phyloP scores from a whole-genome alignment of 192 early-diverging fungal genomes.

The Cetraspora pellucida region DNA sequence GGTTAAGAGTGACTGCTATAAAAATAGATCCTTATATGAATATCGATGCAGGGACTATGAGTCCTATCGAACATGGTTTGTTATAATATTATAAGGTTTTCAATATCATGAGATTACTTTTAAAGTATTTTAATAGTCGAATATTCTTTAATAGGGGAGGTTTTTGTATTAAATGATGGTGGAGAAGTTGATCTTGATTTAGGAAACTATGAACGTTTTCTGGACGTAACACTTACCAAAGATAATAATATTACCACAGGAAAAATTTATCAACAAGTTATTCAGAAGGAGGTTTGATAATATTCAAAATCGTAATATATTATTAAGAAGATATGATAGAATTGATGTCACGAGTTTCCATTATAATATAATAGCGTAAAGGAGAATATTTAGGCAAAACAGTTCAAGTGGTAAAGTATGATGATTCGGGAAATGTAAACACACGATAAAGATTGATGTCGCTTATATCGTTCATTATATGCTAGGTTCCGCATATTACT shows the following conservation, averaged over 20 bases:
- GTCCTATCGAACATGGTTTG: slow-evolving; percentile 94
- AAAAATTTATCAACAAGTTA: slow-evolving; percentile 96
- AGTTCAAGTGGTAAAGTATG: slow-evolving; percentile 83
- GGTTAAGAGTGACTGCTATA: slow-evolving; percentile 93
- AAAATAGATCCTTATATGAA: slow-evolving; percentile 99
- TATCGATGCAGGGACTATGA: slow-evolving; percentile 98
- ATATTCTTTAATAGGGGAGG: slow-evolving; percentile 71
- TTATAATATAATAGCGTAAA: slow-evolving; percentile 55
- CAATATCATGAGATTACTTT: background rate
- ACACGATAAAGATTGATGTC: no score
- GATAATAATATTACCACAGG: slow-evolving; percentile 99
- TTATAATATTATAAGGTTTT: slow-evolving; percentile 10
- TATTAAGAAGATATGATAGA: no score
- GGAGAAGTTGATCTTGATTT: slow-evolving; percentile 99
- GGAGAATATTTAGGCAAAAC: slow-evolving; percentile 99
- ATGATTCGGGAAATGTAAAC: background rate
- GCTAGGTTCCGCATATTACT: slow-evolving; percentile 89
- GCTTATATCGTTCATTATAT: background rate
- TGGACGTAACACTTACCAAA: slow-evolving; percentile 89
- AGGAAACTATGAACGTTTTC: slow-evolving; percentile 98
- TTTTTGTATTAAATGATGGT: slow-evolving; percentile 98
- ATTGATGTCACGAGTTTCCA: no score
- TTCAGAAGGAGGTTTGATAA: slow-evolving; percentile 69
- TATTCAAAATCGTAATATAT: no score
- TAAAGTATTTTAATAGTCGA: no score